phyloP scores from a whole-genome alignment of 1,284 basidiomycete species.

The Termitomyces sp. region DNA sequence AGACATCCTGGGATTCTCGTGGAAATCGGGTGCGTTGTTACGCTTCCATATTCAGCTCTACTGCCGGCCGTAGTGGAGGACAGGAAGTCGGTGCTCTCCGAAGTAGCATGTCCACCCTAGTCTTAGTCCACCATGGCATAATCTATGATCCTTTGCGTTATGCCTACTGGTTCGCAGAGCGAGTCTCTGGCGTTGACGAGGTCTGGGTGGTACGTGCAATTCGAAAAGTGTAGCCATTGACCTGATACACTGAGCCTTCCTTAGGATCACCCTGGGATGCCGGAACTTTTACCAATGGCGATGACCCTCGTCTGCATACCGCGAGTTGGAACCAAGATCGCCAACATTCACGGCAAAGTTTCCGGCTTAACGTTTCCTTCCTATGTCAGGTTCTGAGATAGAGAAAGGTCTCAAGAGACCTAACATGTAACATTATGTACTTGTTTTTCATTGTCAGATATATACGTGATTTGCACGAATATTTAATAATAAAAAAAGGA shows the following conservation, averaged over 20 bases:
- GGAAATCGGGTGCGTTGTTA: slow-evolving; percentile 70
- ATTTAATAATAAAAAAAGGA: not conserved
- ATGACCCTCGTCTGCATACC: slow-evolving; percentile 63
- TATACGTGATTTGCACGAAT: not conserved
- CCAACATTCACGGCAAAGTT: slow-evolving; percentile 59
- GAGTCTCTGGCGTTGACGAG: slow-evolving; percentile 56
- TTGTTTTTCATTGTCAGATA: not conserved
- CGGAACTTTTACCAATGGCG: slow-evolving; percentile 57
- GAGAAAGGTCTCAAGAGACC: not conserved
- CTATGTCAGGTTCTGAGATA: slow-evolving; percentile 23
- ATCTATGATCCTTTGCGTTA: slow-evolving; percentile 77
- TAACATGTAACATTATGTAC: slow-evolving; percentile 16
- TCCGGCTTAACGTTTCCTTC: slow-evolving; percentile 45
- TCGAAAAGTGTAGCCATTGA: not conserved
- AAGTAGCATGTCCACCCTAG: slow-evolving; percentile 69
- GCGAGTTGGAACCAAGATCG: slow-evolving; percentile 60
- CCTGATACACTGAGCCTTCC: not conserved
- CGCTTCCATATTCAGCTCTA: slow-evolving; percentile 68
- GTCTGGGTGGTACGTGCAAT: slow-evolving; percentile 62
- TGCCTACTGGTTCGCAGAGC: slow-evolving; percentile 47
- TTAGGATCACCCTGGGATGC: slow-evolving; percentile 66
- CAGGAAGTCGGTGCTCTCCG: slow-evolving; percentile 68
- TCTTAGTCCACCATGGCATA: slow-evolving; percentile 79
- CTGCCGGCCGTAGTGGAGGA: slow-evolving; percentile 62
- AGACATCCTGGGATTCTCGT: slow-evolving; percentile 83